These are phyloP conservation scores for Papiliotrema laurentii DNA, from an alignment of 1,284 basidiomycete species.

Conservation along the genomic window DNA sequence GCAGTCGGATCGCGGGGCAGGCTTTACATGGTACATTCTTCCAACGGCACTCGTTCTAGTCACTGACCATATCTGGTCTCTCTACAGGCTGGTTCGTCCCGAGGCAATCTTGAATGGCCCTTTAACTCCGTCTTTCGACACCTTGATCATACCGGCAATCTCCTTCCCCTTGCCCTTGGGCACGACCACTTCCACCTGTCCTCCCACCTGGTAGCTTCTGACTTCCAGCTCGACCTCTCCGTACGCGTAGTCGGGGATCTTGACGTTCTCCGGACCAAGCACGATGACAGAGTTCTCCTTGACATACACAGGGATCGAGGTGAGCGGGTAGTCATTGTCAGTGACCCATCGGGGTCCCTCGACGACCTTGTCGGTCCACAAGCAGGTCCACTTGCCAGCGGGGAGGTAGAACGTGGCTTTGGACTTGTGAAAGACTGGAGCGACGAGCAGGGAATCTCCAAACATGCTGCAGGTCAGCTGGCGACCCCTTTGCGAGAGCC, in stretches of 20 bases:
- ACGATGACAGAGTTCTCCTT: conserved; percentile 57
- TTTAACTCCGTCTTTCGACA: conserved; percentile 11
- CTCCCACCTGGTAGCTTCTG: conserved; percentile 54
- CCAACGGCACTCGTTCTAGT: too few species aligned
- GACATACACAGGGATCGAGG: conserved; percentile 61
- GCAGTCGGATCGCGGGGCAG: too few species aligned
- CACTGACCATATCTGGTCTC: too few species aligned
- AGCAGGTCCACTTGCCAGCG: conserved; percentile 62
- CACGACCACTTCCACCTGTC: conserved; percentile 48
- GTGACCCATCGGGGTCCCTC: conserved; percentile 33
- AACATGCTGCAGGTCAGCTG: conserved; percentile 51
- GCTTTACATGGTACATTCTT: too few species aligned
- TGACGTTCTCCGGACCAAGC: conserved; percentile 56
- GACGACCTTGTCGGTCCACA: conserved; percentile 28
- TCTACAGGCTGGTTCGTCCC: too few species aligned
- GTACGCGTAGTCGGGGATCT: conserved; percentile 65
- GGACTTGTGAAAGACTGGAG: conserved; percentile 63
- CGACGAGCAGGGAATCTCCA: conserved; percentile 64
- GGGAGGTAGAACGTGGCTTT: conserved; percentile 66
- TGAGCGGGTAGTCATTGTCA: conserved; percentile 31
- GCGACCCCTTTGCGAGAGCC: not conserved
- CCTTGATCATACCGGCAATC: conserved; percentile 18
- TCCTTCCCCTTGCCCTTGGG: conserved; percentile 46
- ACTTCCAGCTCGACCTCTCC: conserved; percentile 53
- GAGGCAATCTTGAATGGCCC: too few species aligned